Evolutionary conservation across 2,329 filamentous ascomycete genomes (phyloP).

Genomic region (Domatiomyces globalis): DNA sequence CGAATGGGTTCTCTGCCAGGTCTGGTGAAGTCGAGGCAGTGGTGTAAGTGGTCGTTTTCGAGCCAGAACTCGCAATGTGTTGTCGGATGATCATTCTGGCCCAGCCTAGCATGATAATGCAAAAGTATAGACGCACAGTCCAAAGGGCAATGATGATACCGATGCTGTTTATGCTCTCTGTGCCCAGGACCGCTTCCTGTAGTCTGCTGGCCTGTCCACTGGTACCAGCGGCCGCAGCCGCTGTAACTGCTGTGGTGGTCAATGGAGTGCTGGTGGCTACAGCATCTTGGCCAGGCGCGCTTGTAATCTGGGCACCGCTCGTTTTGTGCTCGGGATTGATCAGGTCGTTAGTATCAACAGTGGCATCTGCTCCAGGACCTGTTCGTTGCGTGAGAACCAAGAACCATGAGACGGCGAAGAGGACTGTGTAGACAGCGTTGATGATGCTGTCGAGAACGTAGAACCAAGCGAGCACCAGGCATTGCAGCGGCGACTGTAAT

Average conservation of each 20-base stretch:
- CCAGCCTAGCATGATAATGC: conserved; percentile 69
- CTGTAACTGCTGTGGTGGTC: conserved; percentile 1
- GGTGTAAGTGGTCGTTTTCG: conserved; percentile 25
- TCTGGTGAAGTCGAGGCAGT: conserved; percentile 34
- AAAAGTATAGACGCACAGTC: conserved; percentile 66
- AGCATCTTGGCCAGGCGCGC: conserved; percentile 40
- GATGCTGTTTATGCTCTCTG: conserved; percentile 62
- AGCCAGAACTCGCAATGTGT: conserved; percentile 40
- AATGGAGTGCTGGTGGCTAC: conserved; percentile 27
- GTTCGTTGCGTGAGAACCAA: conserved; percentile 45
- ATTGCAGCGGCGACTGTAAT: conserved; percentile 62
- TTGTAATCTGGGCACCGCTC: conserved; percentile 41
- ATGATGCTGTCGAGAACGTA: conserved; percentile 71
- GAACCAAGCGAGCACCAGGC: conserved; percentile 67
- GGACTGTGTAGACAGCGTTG: conserved; percentile 67
- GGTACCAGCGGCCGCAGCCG: conserved; percentile 22
- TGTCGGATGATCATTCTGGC: conserved; percentile 62
- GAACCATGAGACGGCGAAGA: conserved; percentile 79
- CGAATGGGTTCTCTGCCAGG: conserved; percentile 53
- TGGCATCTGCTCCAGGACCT: conserved; percentile 40
- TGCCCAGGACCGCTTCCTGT: conserved; percentile 47
- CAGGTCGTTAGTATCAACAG: conserved; percentile 51
- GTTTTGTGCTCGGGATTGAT: conserved; percentile 50
- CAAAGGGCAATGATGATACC: conserved; percentile 60
- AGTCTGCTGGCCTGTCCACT: conserved; percentile 25